Evolutionary conservation across 805 yeast genomes (phyloP), one percentile per base, ranked within the genome.

Genomic region (Kockiozyma suomiensis): DNA sequence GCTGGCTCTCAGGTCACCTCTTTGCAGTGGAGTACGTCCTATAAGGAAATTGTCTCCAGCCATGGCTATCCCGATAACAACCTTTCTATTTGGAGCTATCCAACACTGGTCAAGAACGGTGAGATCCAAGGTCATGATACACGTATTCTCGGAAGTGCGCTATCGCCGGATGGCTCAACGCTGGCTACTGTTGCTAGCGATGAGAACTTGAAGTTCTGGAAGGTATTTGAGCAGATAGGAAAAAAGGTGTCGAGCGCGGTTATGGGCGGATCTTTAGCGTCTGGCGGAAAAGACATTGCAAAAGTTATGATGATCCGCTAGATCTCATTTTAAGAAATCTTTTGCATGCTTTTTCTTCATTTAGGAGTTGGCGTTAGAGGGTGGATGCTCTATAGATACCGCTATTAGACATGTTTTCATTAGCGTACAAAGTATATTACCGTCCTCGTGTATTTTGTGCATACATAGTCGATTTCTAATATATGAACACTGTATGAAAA

Each of bases 1-100:
- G 88, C 97, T 0, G 97, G 93, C 4, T 87, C 97, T 0, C 99
- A 94, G 74, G 94, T 94, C 4, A 86, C 96, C n/a, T 88, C 97
- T 15, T 78, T 94, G 61, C 85, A 85, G 68, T 94, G 99, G 99
- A 96, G 96, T 45, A 56, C 67, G 10, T 64, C 70, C 13, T 68
- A 70, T 61, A 72, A 78, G 69, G 99, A 94, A 74, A 84, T 94
- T 49, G 96, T 88, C 0, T 93, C 97, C 7, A 87, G 97, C 4
- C 97, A 94, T 70, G 99, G 98, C 1, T 88, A 83, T 72, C 98
- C 99, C 15, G 84, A 86, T 56, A 93, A 94, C 70, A 84, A 88
- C 65, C 83, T 94, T 32, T 81, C 90, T 10, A 78, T 93, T 40
- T 93, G 91, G 81, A 85, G 90, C 59, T 91, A 89, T 72, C 97